Percentiles rank a stretch among this genome's conserved stretches.
phyloP scores from a whole-genome alignment of 129 eudicot species.

The Ambrosia trifida region DNA sequence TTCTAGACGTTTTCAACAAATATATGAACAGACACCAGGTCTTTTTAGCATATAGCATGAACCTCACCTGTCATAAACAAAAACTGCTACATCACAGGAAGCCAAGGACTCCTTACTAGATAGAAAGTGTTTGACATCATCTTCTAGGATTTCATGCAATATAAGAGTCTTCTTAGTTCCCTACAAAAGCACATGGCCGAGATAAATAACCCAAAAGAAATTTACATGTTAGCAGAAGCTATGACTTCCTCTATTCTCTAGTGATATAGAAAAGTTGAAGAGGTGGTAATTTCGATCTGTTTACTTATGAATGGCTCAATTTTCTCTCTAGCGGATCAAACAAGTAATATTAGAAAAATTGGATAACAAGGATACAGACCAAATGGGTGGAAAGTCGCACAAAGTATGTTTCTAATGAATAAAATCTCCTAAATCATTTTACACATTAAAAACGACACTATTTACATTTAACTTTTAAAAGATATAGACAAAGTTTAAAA shows the following conservation, averaged over 20 bases:
- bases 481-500: background rate
- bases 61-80: slow-evolving; percentile 80
- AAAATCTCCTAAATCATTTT: slow-evolving; percentile 1
- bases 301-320: background rate
- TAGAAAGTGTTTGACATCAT: slow-evolving; percentile 59
- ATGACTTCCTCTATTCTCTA: slow-evolving; percentile 17
- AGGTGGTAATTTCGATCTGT: background rate
- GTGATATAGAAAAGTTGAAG: background rate
- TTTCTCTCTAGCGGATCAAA: background rate
- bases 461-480: background rate
- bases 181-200: slow-evolving; percentile 40
- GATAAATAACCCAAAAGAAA: background rate
- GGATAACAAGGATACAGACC: background rate
- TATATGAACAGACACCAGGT: slow-evolving; percentile 4
- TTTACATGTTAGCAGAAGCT: background rate
- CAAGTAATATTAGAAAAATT: background rate
- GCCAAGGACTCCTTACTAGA: slow-evolving; percentile 79
- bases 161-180: slow-evolving; percentile 83
- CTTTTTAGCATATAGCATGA: slow-evolving; percentile 13
- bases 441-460: background rate
- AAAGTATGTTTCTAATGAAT: background rate
- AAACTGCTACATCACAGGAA: slow-evolving; percentile 82
- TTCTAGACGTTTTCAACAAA: background rate
- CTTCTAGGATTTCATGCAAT: slow-evolving; percentile 91
- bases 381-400: slow-evolving; percentile 4